These are phyloP conservation scores for Venturia asperata DNA, from an alignment of 2,329 filamentous ascomycete genomes.

Conservation along the genomic window DNA sequence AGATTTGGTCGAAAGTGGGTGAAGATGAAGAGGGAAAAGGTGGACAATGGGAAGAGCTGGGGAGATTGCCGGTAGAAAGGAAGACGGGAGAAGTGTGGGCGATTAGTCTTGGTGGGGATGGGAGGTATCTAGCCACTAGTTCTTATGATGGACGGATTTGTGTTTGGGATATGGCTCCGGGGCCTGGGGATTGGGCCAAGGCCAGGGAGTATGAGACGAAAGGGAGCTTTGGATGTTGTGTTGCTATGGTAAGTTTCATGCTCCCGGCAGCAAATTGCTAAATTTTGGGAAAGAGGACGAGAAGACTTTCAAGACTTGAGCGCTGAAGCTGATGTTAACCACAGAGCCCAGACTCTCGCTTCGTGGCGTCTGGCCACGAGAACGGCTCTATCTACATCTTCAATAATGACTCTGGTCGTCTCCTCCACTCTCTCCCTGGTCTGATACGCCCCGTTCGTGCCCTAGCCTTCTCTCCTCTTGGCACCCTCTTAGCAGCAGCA, in stretches of 20 bases:
- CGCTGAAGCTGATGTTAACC: background rate
- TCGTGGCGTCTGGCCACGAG: constrained; percentile 87
- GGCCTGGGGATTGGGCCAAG: constrained; percentile 45
- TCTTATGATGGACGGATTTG: constrained; percentile 83
- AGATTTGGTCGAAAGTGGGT: constrained; percentile 62
- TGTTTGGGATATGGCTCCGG: constrained; percentile 64
- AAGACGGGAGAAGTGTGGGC: constrained; percentile 58
- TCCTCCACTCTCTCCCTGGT: constrained; percentile 79
- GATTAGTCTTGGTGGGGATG: constrained; percentile 74
- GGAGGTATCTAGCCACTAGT: constrained; percentile 76
- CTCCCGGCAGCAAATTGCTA: background rate
- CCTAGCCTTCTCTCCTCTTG: constrained; percentile 80
- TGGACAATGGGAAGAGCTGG: constrained; percentile 26
- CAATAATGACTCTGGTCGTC: constrained; percentile 79
- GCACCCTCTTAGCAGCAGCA: constrained; percentile 77
- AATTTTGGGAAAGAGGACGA: background rate
- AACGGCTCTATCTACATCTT: constrained; percentile 91
- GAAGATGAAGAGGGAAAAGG: constrained; percentile 43
- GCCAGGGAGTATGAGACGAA: constrained; percentile 85
- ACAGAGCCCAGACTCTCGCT: constrained; percentile 64
- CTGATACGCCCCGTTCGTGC: constrained; percentile 80
- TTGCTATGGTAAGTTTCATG: constrained; percentile 58
- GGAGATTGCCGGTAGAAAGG: background rate
- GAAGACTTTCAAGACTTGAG: background rate
- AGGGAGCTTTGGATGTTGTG: constrained; percentile 81